Conservation (phyloP, 495 filamentous ascomycete genomes). For the Xylaria sp. region DNA sequence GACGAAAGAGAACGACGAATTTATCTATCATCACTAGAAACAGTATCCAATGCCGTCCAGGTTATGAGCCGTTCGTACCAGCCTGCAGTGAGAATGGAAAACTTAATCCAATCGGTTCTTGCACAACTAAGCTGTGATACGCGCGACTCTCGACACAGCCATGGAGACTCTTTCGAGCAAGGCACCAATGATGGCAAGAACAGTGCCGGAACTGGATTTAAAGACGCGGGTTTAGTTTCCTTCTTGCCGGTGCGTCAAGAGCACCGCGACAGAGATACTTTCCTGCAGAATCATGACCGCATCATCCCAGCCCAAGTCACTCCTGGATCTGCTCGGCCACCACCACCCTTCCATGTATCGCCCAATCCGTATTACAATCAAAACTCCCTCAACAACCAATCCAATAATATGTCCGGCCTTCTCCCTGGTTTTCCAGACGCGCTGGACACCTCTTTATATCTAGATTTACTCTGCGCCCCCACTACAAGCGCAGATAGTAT, state of each 20-base stretch:
- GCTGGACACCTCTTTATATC: constrained; percentile 22
- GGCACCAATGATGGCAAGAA: background rate
- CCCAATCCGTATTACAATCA: constrained; percentile 1
- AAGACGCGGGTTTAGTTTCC: background rate
- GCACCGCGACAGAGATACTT: background rate
- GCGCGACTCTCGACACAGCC: background rate
- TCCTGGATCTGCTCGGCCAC: background rate
- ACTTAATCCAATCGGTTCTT: constrained; percentile 44
- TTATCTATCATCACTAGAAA: constrained; percentile 47
- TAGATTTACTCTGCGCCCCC: constrained; percentile 19
- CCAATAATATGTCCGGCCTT: constrained; percentile 6
- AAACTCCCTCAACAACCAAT: background rate
- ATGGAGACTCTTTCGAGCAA: background rate
- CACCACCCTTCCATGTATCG: background rate
- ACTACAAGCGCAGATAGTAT: background rate
- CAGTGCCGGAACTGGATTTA: background rate
- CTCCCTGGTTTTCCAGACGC: constrained; percentile 25
- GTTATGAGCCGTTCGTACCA: constrained; percentile 52
- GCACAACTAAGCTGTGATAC: constrained; percentile 37
- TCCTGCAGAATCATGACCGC: background rate
- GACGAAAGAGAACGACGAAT: constrained; percentile 43
- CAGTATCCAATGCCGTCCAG: constrained; percentile 49
- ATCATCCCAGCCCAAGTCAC: background rate
- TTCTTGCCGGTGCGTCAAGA: background rate
- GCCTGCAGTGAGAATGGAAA: constrained; percentile 45